Evolutionary conservation across 169 alveolate genomes (phyloP), one percentile per base, ranked within the genome.

Genomic region (Theileria sp.): DNA sequence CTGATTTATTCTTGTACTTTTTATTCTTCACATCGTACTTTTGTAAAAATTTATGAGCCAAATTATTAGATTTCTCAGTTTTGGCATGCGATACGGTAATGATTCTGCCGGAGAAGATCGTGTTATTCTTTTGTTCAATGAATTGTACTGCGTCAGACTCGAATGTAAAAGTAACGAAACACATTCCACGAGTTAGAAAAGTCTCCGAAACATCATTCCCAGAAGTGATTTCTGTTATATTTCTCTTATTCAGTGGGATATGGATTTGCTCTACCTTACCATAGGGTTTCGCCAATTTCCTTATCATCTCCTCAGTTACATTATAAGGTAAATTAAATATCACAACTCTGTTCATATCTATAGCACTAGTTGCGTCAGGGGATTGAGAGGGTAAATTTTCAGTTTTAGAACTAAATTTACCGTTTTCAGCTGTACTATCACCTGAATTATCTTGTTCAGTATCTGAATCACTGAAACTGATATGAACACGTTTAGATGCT

Each of bases 241-340:
- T 26, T 10, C 76, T 60, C 49, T 77, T n/a, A 17, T 30, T 79
- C 66, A 79, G 32, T 36, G 91, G 91, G 50, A 85, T 34, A 58
- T 85, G 91, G 23, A 85, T 77, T 25, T 85, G 83, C 21, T 79
- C 77, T 1, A 85, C 71, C 36, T 86, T 86, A 0, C 91, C 91
- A 49, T 44, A 85, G 49, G 87, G 83, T 34, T 79, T 70, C 34
- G 81, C 72, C 38, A 85, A 77, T 77, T 83, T 91, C 38, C 91
- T 66, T 9, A 96, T 85, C 54, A 94, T 97, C 30, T 92, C 96
- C 69, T 95, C 98, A 44, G 96, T 92, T 49, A 94, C 91, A 38
- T 85, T 85, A 92, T 93, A 95, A 17, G 98, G 97, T 25, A 96
- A 89, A 82, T 96, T 96, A 87, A 93, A 86, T 36, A 95, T 60